Conservation (phyloP, 192 early-diverging fungal species). For the Dissophora ornata region DNA sequence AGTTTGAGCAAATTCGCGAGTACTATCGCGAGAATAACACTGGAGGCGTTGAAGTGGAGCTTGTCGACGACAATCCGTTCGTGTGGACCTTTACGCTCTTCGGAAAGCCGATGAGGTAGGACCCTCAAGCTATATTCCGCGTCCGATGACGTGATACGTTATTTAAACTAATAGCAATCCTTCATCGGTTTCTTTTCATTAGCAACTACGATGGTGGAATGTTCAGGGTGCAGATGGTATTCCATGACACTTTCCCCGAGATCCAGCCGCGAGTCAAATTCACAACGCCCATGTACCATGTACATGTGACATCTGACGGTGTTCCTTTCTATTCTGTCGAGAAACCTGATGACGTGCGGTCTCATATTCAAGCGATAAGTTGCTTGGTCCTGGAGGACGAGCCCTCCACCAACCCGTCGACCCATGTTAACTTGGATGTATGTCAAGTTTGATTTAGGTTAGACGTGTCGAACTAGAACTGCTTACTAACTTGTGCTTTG, state of each 20-base stretch:
- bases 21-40: slow-evolving; percentile 56
- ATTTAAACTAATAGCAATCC: neutral
- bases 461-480: too few species aligned
- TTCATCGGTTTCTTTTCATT: slow-evolving; percentile 12
- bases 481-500: too few species aligned
- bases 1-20: slow-evolving; percentile 68
- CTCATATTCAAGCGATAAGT: slow-evolving; percentile 61
- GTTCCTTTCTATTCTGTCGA: slow-evolving; percentile 66
- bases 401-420: slow-evolving; percentile 49
- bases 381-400: slow-evolving; percentile 56
- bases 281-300: slow-evolving; percentile 68
- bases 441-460: too few species aligned
- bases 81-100: slow-evolving; percentile 66
- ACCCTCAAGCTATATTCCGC: neutral
- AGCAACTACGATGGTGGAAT: slow-evolving; percentile 70
- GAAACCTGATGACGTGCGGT: slow-evolving; percentile 65
- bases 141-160: too few species aligned
- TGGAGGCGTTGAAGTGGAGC: slow-evolving; percentile 60
- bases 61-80: slow-evolving; percentile 66
- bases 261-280: slow-evolving; percentile 67
- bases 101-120: slow-evolving; percentile 60
- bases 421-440: slow-evolving; percentile 43
- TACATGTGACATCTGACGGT: slow-evolving; percentile 67
- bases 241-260: slow-evolving; percentile 68
- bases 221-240: slow-evolving; percentile 64